A percentile compares a stretch with the other conserved stretches of the same genome.
Conservation (phyloP, 768 basidiomycete genomes). For the Leccinum barrowsii region DNA sequence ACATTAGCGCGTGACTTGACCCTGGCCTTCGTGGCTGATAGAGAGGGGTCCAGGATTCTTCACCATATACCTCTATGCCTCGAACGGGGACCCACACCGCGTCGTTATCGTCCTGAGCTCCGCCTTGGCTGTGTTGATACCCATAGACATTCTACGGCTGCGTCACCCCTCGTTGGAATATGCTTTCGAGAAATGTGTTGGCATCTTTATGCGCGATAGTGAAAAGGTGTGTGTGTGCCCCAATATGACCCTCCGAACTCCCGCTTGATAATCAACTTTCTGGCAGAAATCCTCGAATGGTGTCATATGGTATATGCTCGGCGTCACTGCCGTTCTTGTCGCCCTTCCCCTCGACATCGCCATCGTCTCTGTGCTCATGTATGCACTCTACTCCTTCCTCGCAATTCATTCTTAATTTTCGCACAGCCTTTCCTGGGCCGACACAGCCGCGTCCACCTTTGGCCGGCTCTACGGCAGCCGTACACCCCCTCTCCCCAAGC, state of each 20-base stretch:
- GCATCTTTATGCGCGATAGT: constrained; percentile 86
- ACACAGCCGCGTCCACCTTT: constrained; percentile 89
- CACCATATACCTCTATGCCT: constrained; percentile 54
- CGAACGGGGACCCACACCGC: constrained; percentile 42
- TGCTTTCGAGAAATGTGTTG: constrained; percentile 66
- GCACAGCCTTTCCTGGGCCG: constrained; percentile 87
- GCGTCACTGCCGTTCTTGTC: constrained; percentile 72
- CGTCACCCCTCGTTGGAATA: constrained; percentile 59
- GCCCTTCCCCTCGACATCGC: constrained; percentile 85
- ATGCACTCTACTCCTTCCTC: constrained; percentile 28
- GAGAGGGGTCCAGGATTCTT: constrained; percentile 50
- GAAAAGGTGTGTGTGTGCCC: constrained; percentile 53
- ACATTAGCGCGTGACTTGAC: constrained; percentile 1
- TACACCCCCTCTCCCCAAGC: constrained; percentile 59
- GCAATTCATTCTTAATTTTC: neutral
- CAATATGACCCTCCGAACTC: neutral
- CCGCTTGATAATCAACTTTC: neutral
- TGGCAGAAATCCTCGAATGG: constrained; percentile 67
- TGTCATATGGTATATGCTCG: constrained; percentile 85
- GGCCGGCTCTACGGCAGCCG: constrained; percentile 79
- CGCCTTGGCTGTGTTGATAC: constrained; percentile 63
- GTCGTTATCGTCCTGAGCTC: constrained; percentile 63
- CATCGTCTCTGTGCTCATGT: constrained; percentile 88
- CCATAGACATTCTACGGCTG: constrained; percentile 76
- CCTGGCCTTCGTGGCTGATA: constrained; percentile 1